Base-by-base conservation (phyloP, 306 rosid species). In the Prunus campanulata region DNA sequence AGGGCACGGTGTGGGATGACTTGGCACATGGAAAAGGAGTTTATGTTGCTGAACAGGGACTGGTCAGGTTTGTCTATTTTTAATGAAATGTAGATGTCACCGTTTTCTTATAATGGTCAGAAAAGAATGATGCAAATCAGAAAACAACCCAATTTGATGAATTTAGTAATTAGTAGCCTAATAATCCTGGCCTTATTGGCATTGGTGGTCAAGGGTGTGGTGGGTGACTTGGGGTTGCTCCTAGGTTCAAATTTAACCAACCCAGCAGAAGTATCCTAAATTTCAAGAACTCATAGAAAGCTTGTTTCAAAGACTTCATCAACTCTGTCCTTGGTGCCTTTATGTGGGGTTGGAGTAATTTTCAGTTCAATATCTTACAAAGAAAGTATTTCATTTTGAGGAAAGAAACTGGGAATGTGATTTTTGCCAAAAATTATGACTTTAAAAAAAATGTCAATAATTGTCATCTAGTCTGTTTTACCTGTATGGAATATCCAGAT, bases 1-100 rank as follows among this genome's bases (percentile, higher is more conserved):
- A 95, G 85, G 97, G 99, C 42, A 95, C 99, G 39, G 82, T 89
- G 77, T 95, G 99, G 99, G 97, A 95, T 88, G 99, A 95, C 85
- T 77, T 88, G 88, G 97, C 97, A 66, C 99, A 95, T 51, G 99
- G 99, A 12, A 95, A 87, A 86, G 99, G 99, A 60, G 96, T 92
- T 68, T 95, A 77, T 79, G 88, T 84, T 75, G 86, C 92, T 51
- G 79, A 83, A 39, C 74, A 72, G 70, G 93, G 87, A 32, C 86
- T 95, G 18, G 92, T 92, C 88, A 95, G 99, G 97, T 95, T 86
- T 74, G 92, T 81, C 48, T 66, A 42, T 12, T 16, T 52, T 70
- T 70, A 19, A 51, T 3, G 29, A 22, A 44, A 32, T 68, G 10
- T 10, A 52, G 55, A 50, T 68, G 6, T 24, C 0, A 48, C 10